Percentiles rank a stretch among this genome's conserved stretches.
phyloP scores from a whole-genome alignment of 768 basidiomycete genomes.

The Tulasnella sp. region DNA sequence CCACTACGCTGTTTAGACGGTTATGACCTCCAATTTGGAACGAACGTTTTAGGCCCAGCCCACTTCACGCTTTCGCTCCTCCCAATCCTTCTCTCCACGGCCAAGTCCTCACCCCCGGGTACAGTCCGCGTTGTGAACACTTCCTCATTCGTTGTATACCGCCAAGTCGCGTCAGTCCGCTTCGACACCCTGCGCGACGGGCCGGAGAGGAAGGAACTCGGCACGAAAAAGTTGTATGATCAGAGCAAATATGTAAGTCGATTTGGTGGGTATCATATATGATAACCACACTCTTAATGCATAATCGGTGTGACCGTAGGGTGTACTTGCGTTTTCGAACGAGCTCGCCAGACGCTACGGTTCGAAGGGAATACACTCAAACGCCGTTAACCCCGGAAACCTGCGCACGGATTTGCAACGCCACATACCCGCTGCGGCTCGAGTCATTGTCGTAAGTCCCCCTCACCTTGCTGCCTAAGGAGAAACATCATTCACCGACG shows the following conservation, averaged over 20 bases:
- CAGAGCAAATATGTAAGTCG: slow-evolving; percentile 16
- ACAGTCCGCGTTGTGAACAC: slow-evolving; percentile 38
- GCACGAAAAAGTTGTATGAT: not conserved
- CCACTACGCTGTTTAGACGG: slow-evolving; percentile 25
- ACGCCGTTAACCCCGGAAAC: slow-evolving; percentile 15
- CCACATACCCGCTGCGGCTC: not conserved
- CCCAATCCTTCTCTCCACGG: slow-evolving; percentile 34
- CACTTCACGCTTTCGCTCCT: slow-evolving; percentile 45
- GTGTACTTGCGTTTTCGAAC: slow-evolving; percentile 15
- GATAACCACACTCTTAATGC: not conserved
- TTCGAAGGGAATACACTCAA: slow-evolving; percentile 6
- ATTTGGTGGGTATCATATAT: slow-evolving; percentile 1
- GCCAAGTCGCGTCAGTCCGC: slow-evolving; percentile 25
- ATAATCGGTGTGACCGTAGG: not conserved
- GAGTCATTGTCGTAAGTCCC: slow-evolving; percentile 12
- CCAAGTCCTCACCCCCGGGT: slow-evolving; percentile 30
- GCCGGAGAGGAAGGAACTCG: not conserved
- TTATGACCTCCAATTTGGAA: slow-evolving; percentile 45
- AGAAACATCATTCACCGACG: not conserved
- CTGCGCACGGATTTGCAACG: slow-evolving; percentile 3
- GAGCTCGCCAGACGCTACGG: slow-evolving; percentile 17
- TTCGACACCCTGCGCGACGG: slow-evolving; percentile 12
- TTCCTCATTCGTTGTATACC: slow-evolving; percentile 30
- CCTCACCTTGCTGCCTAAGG: not conserved
- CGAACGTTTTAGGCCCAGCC: slow-evolving; percentile 40